Conservation (phyloP, 495 filamentous ascomycete species). For the Achaetomiella virescens region DNA sequence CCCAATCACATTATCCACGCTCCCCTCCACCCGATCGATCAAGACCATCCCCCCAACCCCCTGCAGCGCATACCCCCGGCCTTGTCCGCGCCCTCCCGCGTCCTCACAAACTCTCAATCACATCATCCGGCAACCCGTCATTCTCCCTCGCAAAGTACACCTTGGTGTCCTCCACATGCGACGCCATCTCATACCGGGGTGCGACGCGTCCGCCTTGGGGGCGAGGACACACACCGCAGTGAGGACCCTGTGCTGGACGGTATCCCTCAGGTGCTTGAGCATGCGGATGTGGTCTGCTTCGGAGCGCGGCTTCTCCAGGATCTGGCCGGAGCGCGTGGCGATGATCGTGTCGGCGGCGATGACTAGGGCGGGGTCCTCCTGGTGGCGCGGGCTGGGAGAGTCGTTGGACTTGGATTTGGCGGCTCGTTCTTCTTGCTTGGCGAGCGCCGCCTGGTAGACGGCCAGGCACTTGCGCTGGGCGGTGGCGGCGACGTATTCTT, state of each 20-base stretch:
- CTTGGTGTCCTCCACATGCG: slow-evolving; percentile 76
- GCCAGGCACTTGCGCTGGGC: slow-evolving; percentile 72
- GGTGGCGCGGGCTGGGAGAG: neutral
- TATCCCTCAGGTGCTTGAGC: slow-evolving; percentile 73
- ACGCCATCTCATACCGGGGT: slow-evolving; percentile 84
- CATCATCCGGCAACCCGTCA: slow-evolving; percentile 63
- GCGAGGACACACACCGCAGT: slow-evolving; percentile 78
- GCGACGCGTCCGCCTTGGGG: slow-evolving; percentile 64
- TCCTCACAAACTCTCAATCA: slow-evolving; percentile 73
- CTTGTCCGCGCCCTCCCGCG: slow-evolving; percentile 91
- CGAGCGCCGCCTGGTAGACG: slow-evolving; percentile 66
- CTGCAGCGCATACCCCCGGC: slow-evolving; percentile 95
- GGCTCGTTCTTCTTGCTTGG: slow-evolving; percentile 33
- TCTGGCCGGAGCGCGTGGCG: slow-evolving; percentile 62
- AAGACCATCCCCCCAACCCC: slow-evolving; percentile 73
- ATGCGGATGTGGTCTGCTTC: slow-evolving; percentile 78
- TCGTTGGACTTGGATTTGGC: slow-evolving; percentile 25
- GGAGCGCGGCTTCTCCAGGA: slow-evolving; percentile 82
- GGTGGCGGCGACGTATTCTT: slow-evolving; percentile 86
- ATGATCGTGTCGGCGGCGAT: slow-evolving; percentile 91
- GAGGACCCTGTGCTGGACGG: slow-evolving; percentile 63
- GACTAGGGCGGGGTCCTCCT: slow-evolving; percentile 71
- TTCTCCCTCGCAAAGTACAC: slow-evolving; percentile 69
- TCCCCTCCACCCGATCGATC: slow-evolving; percentile 81
- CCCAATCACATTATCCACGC: slow-evolving; percentile 94